Base-by-base conservation (phyloP, 441 rosid species). In the Arabidopsis lyrata region DNA sequence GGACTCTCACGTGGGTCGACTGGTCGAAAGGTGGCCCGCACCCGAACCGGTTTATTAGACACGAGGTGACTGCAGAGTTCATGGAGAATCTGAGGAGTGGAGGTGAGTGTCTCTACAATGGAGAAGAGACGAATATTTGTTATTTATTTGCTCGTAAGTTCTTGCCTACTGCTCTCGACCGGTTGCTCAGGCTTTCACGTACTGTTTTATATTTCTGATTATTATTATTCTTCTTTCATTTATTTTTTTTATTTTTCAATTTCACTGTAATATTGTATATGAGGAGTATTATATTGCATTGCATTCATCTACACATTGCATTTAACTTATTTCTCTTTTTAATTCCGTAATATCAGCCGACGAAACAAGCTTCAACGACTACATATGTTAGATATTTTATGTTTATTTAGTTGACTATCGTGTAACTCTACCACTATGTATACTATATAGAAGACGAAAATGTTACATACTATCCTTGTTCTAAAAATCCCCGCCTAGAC, bases 91-190 rank as follows among this genome's bases (percentile, higher is more conserved):
- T 95, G 77, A 92, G 99, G 75, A 74, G 68, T 39, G 78, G 81
- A 42, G 83, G 76, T 53, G 55, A 14, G 9, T 90, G 97, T 38
- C 54, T 39, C 38, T 81, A 90, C 70, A 90, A 90, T 36, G 97
- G 95, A 56, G 68, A 66, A 29, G 74, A 16, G 16, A 92, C 91
- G 0, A 81, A 58, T 38, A 69, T 80, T 34, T 95, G 99, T 81
- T 78, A 76, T 81, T 81, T 95, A 83, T 95, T 92, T 80, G 99
- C 93, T 1, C 91, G 99, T 68, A 95, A 95, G 73, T 95, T 95
- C 83, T 35, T 81, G 79, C 84, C 91, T 15, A 82, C 83, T 68
- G 78, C 96, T 61, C 60, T 90, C 66, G 85, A 61, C 45, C 81
- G 99, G 78, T 76, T 95, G 68, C 58, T 92, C 38, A 82, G 80